Conservation (phyloP, 768 basidiomycete species). For the Daedalea quercina region DNA sequence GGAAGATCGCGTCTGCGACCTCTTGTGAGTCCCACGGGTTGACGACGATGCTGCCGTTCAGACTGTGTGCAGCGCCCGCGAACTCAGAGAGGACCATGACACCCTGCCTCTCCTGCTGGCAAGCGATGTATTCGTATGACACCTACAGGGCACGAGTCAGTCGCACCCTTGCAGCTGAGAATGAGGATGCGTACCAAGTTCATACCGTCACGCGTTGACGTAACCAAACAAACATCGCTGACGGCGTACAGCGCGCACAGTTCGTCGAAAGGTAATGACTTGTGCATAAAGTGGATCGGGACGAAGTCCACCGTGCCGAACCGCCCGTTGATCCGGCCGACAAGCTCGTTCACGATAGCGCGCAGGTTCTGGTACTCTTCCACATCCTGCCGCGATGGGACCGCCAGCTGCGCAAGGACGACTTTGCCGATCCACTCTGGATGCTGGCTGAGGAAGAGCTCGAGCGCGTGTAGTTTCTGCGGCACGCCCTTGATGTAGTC, state of each 20-base stretch:
- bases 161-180: not conserved
- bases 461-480: constrained; percentile 94
- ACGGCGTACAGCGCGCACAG: constrained; percentile 96
- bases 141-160: constrained; percentile 44
- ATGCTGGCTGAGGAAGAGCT: constrained; percentile 94
- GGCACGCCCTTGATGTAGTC: constrained; percentile 99
- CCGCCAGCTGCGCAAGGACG: constrained; percentile 93
- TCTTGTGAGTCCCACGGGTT: constrained; percentile 99
- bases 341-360: constrained; percentile 93
- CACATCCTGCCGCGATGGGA: constrained; percentile 96
- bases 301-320: constrained; percentile 99
- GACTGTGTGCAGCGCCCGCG: constrained; percentile 91
- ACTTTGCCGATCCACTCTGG: constrained; percentile 99
- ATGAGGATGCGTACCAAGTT: constrained; percentile 68
- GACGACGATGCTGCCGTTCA: constrained; percentile 95
- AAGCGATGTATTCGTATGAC: constrained; percentile 97
- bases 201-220: constrained; percentile 96
- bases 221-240: constrained; percentile 93
- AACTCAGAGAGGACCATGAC: constrained; percentile 99
- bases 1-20: constrained; percentile 95
- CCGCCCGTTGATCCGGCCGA: constrained; percentile 96
- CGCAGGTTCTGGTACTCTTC: constrained; percentile 99
- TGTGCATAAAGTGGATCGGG: constrained; percentile 99
- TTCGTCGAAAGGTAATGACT: constrained; percentile 87
- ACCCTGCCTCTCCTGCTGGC: constrained; percentile 88